Evolutionary conservation across 495 filamentous ascomycete genomes (phyloP).

Genomic region (Lepidopterella palustris): DNA sequence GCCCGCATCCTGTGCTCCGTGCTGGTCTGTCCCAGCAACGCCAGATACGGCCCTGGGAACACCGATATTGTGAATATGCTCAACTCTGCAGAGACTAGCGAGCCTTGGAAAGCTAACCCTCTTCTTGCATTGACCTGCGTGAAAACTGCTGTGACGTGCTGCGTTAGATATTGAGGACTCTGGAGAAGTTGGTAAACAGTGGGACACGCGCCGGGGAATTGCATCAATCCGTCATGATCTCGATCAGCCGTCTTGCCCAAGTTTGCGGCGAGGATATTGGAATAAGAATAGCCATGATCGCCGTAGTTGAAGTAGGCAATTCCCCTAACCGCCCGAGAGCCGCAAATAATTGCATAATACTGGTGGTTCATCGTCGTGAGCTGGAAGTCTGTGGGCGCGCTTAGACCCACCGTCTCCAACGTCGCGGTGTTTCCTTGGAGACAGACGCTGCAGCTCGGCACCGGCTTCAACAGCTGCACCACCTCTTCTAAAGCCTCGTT

Average conservation of each 20-base stretch:
- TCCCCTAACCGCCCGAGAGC: conserved; percentile 14
- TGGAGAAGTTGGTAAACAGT: neutral
- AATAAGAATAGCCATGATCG: neutral
- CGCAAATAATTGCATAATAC: conserved; percentile 12
- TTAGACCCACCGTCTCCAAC: conserved; percentile 22
- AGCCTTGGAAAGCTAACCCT: conserved; percentile 7
- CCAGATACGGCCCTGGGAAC: conserved; percentile 3
- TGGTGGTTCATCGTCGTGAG: conserved; percentile 2
- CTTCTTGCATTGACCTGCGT: conserved; percentile 14
- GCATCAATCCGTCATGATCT: conserved; percentile 3
- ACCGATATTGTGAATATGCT: neutral
- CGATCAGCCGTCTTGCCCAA: neutral
- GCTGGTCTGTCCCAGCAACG: conserved; percentile 7
- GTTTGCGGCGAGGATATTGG: neutral
- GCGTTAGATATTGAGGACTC: conserved; percentile 20
- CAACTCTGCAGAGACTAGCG: neutral
- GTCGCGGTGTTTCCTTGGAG: conserved; percentile 13
- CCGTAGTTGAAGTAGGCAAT: neutral
- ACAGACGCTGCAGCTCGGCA: conserved; percentile 22
- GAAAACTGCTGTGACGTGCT: conserved; percentile 19
- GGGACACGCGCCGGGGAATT: neutral
- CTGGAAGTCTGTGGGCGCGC: conserved; percentile 10
- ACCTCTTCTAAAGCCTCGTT: conserved; percentile 12
- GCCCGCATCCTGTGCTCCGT: conserved; percentile 16
- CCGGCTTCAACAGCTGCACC: conserved; percentile 21